phyloP scores from a whole-genome alignment of 2,329 filamentous ascomycete genomes.

The Fusarium temperatum region DNA sequence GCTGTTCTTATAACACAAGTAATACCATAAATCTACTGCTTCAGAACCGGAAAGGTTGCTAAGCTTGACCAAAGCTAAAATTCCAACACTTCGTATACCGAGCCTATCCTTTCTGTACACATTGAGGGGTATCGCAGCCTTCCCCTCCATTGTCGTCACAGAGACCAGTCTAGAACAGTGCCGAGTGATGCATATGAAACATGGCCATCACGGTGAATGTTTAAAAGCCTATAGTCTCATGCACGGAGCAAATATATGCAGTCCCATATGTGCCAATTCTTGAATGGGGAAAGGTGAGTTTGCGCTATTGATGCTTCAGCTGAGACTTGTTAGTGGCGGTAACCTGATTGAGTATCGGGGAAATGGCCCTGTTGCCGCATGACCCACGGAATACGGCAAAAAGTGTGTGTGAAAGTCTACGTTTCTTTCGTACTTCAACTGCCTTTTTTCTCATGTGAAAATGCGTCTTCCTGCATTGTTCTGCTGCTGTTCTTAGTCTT shows the following conservation, averaged over 20 bases:
- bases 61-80: neutral
- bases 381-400: neutral
- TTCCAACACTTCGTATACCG: fast-evolving
- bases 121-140: neutral
- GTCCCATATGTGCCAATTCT: neutral
- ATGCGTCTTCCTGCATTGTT: neutral
- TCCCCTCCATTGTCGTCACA: neutral
- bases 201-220: neutral
- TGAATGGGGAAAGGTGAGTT: neutral
- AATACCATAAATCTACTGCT: fast-evolving
- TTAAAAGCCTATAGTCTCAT: neutral
- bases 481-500: too few species aligned
- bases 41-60: neutral
- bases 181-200: neutral
- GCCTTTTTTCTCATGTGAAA: neutral
- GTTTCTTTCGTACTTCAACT: fast-evolving
- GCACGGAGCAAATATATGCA: neutral
- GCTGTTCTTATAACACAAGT: neutral
- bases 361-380: neutral
- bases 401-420: too few species aligned
- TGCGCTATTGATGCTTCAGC: neutral
- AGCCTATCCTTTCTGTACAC: neutral
- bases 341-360: neutral
- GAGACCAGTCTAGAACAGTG: neutral
- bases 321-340: neutral